These are phyloP conservation scores for Xylaria flabelliformis DNA, from an alignment of 495 filamentous ascomycete genomes.

Conservation along the genomic window DNA sequence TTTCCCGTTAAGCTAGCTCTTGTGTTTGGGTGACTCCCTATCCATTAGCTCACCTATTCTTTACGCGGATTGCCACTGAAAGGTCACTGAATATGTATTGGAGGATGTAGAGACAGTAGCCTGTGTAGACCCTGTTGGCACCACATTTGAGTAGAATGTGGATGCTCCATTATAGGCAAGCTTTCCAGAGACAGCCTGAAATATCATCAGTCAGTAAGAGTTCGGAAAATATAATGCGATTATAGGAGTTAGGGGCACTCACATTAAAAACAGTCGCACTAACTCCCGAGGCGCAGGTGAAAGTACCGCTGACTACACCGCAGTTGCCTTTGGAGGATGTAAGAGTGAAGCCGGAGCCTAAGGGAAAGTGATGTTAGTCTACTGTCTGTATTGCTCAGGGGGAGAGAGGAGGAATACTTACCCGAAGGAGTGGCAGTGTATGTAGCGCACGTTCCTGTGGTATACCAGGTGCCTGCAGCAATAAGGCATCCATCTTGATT, in stretches of 20 bases:
- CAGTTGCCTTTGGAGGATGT: constrained; percentile 63
- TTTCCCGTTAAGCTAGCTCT: not conserved
- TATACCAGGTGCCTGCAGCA: constrained; percentile 69
- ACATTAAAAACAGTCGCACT: constrained; percentile 55
- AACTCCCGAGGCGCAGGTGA: constrained; percentile 58
- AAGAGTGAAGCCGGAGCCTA: constrained; percentile 60
- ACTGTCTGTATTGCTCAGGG: not conserved
- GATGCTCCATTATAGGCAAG: constrained; percentile 55
- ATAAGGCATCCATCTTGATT: constrained; percentile 68
- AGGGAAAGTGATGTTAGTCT: not conserved
- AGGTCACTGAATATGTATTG: constrained; percentile 38
- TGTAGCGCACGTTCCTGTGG: constrained; percentile 69
- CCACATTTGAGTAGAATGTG: constrained; percentile 61
- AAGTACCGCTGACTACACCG: constrained; percentile 50
- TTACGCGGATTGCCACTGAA: constrained; percentile 38
- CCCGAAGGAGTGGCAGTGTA: constrained; percentile 58
- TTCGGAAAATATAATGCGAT: not conserved
- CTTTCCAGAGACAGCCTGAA: constrained; percentile 43
- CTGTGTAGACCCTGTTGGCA: constrained; percentile 57
- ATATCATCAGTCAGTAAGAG: not conserved
- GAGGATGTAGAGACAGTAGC: constrained; percentile 39
- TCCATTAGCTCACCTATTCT: too few relatives aligned
- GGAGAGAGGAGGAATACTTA: not conserved
- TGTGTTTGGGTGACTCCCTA: too few relatives aligned
- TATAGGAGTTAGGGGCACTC: constrained; percentile 30